Percentiles rank a stretch among this genome's conserved stretches.
Evolutionary conservation across 1,284 basidiomycete genomes (phyloP).

Genomic region (Ustilago lituana): DNA sequence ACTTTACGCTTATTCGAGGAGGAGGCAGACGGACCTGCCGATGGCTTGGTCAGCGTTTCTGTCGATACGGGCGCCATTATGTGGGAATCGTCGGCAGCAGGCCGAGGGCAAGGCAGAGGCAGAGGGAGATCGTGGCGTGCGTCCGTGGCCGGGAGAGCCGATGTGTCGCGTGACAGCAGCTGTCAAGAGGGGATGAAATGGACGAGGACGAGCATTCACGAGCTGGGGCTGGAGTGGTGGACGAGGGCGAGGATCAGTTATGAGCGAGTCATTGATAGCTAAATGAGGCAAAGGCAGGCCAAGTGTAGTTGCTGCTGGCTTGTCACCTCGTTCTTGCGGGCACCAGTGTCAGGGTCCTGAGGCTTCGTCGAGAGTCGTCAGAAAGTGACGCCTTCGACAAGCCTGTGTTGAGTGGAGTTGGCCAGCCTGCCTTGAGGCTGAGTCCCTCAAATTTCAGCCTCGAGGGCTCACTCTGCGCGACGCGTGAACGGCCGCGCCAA

Average conservation of each 20-base stretch:
- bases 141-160: background rate
- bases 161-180: background rate
- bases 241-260: too few species aligned
- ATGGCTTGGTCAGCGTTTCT: conserved; percentile 26
- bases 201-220: too few species aligned
- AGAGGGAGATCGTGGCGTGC: background rate
- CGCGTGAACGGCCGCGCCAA: conserved; percentile 21
- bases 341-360: conserved; percentile 22
- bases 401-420: conserved; percentile 1
- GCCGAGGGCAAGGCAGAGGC: conserved; percentile 7
- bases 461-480: conserved; percentile 36
- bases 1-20: conserved; percentile 51
- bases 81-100: conserved; percentile 3
- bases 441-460: conserved; percentile 7
- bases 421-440: conserved; percentile 1
- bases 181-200: background rate
- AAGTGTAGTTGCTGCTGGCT: too few species aligned
- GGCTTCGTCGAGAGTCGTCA: background rate
- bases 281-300: too few species aligned
- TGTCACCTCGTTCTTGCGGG: too few species aligned
- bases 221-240: too few species aligned
- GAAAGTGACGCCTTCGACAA: background rate
- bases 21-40: conserved; percentile 20
- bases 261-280: too few species aligned
- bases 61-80: conserved; percentile 49